Evolutionary conservation across 2,329 filamentous ascomycete species (phyloP).

Genomic region (Fusarium sp.): DNA sequence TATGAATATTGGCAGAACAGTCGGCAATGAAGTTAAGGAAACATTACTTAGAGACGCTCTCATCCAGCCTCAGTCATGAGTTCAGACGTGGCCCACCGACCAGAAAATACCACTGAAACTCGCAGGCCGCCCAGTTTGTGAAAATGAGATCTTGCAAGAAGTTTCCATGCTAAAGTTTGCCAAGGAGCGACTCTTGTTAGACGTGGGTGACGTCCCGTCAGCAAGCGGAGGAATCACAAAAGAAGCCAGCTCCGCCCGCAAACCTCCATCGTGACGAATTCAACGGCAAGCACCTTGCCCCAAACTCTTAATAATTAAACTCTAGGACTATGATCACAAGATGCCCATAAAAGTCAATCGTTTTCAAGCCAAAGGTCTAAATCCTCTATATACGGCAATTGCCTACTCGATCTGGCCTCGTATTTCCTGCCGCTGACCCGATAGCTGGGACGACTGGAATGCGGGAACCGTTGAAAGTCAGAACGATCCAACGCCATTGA

Average conservation of each 20-base stretch:
- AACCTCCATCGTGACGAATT: neutral
- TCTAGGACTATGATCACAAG: neutral
- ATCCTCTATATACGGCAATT: neutral
- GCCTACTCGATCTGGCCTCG: neutral
- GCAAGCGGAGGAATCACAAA: neutral
- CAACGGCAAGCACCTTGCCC: neutral
- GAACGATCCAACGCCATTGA: neutral
- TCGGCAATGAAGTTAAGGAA: neutral
- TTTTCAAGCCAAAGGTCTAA: neutral
- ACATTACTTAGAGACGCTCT: neutral
- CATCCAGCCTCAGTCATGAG: too few species aligned
- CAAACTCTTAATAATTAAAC: neutral
- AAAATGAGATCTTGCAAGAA: neutral
- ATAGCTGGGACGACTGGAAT: neutral
- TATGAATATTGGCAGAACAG: accelerated
- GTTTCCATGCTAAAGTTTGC: neutral
- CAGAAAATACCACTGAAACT: neutral
- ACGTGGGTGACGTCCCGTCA: neutral
- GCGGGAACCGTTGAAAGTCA: neutral
- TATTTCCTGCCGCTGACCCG: neutral
- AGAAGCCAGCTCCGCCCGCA: neutral
- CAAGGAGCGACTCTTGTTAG: neutral
- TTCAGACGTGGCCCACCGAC: neutral
- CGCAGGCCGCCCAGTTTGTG: accelerated
- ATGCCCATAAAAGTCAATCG: neutral